phyloP scores from a whole-genome alignment of 306 rosid species.

The Alnus rubra region DNA sequence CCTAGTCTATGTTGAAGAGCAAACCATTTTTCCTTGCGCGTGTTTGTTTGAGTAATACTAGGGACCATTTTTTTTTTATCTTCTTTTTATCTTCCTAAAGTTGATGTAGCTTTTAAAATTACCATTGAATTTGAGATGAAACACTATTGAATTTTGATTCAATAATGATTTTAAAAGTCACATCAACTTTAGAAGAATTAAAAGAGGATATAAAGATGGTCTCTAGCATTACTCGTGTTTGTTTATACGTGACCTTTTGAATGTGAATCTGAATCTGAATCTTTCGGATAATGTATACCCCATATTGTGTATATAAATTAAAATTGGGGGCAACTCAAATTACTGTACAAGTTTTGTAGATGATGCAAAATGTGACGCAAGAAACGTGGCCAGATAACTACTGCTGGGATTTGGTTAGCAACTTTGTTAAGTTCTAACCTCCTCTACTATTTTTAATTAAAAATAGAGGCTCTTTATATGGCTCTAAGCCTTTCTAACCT shows the following conservation, averaged over 20 bases:
- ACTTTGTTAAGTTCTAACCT: background rate
- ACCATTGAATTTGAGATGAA: too few species aligned
- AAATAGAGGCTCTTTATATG: background rate
- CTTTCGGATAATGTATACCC: constrained; percentile 42
- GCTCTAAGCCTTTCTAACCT: background rate
- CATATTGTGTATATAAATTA: constrained; percentile 37
- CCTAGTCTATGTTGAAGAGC: constrained; percentile 24
- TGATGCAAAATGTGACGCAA: constrained; percentile 30
- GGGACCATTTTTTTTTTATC: too few species aligned
- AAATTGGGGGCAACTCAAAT: constrained; percentile 39
- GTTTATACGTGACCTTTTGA: constrained; percentile 28
- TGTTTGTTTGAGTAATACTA: constrained; percentile 1
- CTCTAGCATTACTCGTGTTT: background rate
- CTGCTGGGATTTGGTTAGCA: too few species aligned
- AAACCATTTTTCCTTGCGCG: constrained; percentile 32
- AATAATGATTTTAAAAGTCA: too few species aligned
- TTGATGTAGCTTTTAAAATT: too few species aligned
- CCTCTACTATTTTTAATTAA: background rate
- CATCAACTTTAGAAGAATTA: too few species aligned
- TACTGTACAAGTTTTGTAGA: constrained; percentile 8
- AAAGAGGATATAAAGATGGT: too few species aligned
- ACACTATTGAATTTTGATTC: too few species aligned
- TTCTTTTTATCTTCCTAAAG: too few species aligned
- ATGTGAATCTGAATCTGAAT: constrained; percentile 37
- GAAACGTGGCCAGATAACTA: constrained; percentile 25